These are phyloP conservation scores for Penicillium sp. DNA, from an alignment of 2,329 filamentous ascomycete genomes.

Conservation along the genomic window DNA sequence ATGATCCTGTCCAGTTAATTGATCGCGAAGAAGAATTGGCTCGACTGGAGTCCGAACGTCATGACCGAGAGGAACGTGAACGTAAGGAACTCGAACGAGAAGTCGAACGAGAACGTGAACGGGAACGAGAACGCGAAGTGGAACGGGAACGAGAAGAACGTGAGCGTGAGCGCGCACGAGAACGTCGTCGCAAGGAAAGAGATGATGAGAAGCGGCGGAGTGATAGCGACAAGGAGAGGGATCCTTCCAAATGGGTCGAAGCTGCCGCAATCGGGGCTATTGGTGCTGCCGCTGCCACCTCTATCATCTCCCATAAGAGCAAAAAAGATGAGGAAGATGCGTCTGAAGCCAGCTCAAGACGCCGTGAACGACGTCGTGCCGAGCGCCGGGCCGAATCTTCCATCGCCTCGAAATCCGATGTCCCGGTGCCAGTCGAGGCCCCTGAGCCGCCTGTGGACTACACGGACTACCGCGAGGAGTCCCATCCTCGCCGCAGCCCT, in stretches of 20 bases:
- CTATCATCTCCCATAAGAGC: slow-evolving; percentile 36
- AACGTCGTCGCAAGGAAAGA: slow-evolving; percentile 17
- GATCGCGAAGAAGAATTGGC: slow-evolving; percentile 28
- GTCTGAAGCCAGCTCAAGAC: slow-evolving; percentile 32
- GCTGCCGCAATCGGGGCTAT: slow-evolving; percentile 51
- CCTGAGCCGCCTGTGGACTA: slow-evolving; percentile 7
- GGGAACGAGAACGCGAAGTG: slow-evolving; percentile 3
- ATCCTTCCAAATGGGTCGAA: slow-evolving; percentile 32
- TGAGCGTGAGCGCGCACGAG: slow-evolving; percentile 11
- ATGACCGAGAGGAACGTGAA: slow-evolving; percentile 10
- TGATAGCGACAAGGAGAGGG: slow-evolving; percentile 26
- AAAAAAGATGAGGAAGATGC: slow-evolving; percentile 27
- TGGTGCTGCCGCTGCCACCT: slow-evolving; percentile 48
- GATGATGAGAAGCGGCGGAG: slow-evolving; percentile 20
- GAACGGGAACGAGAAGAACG: slow-evolving; percentile 4
- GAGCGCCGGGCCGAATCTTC: slow-evolving; percentile 27
- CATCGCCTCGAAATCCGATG: slow-evolving; percentile 24
- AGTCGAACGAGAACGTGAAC: slow-evolving; percentile 7
- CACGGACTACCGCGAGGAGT: slow-evolving; percentile 23
- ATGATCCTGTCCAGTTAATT: slow-evolving; percentile 27
- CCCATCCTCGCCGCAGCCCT: slow-evolving; percentile 28
- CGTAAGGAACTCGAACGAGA: slow-evolving; percentile 14
- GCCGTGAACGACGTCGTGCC: slow-evolving; percentile 39
- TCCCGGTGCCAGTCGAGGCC: slow-evolving; percentile 14
- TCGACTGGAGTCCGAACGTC: slow-evolving; percentile 16